Base-by-base conservation (phyloP, 2,329 filamentous ascomycete genomes). In the Botrytis sinoallii region DNA sequence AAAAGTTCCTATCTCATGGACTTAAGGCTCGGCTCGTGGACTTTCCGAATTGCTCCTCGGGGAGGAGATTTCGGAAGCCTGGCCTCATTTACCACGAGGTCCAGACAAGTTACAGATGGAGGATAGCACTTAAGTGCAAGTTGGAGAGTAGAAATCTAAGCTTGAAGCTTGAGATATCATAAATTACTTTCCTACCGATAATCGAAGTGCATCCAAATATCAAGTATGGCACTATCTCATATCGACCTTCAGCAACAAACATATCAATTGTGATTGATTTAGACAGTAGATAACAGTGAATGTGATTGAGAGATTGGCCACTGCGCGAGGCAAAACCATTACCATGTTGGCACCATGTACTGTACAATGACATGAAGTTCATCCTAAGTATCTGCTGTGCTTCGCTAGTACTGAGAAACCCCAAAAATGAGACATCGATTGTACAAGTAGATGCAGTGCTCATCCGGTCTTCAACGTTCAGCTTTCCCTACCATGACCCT, bases 331-430 rank as follows among this genome's bases (percentile, higher is more conserved):
- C 66, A 57, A 59, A 42, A 29, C 7, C 12, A 59, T 42, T 16
- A 18, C 14, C 7, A 57, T 42, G 35, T 55, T 44, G 35, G 38
- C 55, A 57, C 38, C 66, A 57, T 42, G 48, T 59, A 57, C 66
- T 69, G 48, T 57, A 69, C 66, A 69, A 57, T 69, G 66, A 57
- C 66, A 69, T 57, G 66, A 69, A 52, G 66, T 69, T 57, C 66
- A 69, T 69, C 66, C 66, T 42, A 57, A 44, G 66, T 69, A 69
- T 59, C 66, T 69, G 66, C 52, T 57, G 66, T 69, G 48, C 66
- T 69, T 69, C 66, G 40, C 66, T 69, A 69, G 66, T 57, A 69
- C 66, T 69, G 66, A 69, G 48, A 69, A 69, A 69, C 66, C 66
- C 38, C 48, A 32, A 32, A 57, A 57, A 32, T 69, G 66, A 69